Evolutionary conservation across 2,329 filamentous ascomycete genomes (phyloP).

Genomic region (Ophiostoma piceae): DNA sequence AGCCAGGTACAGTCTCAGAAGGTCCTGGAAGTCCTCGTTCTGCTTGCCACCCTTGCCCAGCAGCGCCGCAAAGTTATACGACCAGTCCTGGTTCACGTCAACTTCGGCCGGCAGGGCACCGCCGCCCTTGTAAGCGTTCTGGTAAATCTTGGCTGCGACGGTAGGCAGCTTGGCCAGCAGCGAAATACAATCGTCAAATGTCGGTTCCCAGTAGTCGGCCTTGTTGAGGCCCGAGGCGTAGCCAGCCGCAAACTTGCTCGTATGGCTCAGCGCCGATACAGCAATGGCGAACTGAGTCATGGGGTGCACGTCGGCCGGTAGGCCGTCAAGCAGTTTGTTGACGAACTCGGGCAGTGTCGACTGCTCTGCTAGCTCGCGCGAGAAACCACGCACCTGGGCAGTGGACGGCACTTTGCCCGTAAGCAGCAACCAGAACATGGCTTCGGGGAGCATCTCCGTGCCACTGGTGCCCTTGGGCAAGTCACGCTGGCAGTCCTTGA

Average conservation of each 20-base stretch:
- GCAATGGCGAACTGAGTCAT: slow-evolving; percentile 98
- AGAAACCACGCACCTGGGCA: slow-evolving; percentile 74
- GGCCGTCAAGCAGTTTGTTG: slow-evolving; percentile 79
- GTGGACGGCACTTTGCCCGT: slow-evolving; percentile 87
- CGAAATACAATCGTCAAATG: slow-evolving; percentile 90
- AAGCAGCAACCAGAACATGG: slow-evolving; percentile 98
- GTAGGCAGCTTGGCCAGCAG: slow-evolving; percentile 93
- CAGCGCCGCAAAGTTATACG: slow-evolving; percentile 97
- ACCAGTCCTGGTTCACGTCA: slow-evolving; percentile 87
- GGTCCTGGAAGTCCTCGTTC: slow-evolving; percentile 91
- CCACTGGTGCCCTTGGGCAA: slow-evolving; percentile 88
- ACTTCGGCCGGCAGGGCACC: slow-evolving; percentile 69
- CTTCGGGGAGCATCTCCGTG: slow-evolving; percentile 95
- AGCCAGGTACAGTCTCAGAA: slow-evolving; percentile 88
- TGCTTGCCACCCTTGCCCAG: slow-evolving; percentile 83
- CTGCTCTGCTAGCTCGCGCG: slow-evolving; percentile 80
- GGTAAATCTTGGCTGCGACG: slow-evolving; percentile 96
- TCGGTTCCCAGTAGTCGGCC: slow-evolving; percentile 97
- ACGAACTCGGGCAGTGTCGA: slow-evolving; percentile 77
- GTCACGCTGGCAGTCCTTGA: slow-evolving; percentile 93
- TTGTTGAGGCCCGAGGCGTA: slow-evolving; percentile 91
- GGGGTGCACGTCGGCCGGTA: slow-evolving; percentile 85
- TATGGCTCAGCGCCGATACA: slow-evolving; percentile 92
- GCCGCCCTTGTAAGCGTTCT: slow-evolving; percentile 74
- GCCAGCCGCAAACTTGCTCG: slow-evolving; percentile 85